phyloP scores from a whole-genome alignment of 1,284 basidiomycete genomes.

The Fomitopsis schrenkii region DNA sequence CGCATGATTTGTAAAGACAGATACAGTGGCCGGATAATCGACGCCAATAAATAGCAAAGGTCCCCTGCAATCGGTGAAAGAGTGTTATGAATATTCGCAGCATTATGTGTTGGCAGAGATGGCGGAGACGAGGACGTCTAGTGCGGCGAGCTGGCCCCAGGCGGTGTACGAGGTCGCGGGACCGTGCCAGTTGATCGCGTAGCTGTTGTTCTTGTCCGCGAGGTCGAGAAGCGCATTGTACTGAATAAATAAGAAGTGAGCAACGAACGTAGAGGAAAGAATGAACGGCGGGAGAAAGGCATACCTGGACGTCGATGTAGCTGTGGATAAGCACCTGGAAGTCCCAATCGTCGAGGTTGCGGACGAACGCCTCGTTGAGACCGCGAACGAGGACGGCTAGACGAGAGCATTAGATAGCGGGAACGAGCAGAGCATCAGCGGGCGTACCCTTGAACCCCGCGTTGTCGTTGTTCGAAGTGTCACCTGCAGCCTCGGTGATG shows the following conservation, averaged over 20 bases:
- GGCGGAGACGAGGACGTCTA: slow-evolving; percentile 40
- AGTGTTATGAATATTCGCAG: background rate
- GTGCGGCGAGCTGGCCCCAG: slow-evolving; percentile 46
- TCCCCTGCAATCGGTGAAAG: background rate
- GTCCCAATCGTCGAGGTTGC: slow-evolving; percentile 31
- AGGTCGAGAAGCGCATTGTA: slow-evolving; percentile 46
- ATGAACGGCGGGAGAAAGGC: slow-evolving; percentile 5
- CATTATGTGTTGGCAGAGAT: slow-evolving; percentile 28
- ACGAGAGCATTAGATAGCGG: background rate
- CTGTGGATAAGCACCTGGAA: slow-evolving; percentile 38
- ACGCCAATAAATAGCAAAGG: background rate
- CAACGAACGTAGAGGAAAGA: background rate
- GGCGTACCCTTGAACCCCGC: slow-evolving; percentile 45
- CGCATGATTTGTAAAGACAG: background rate
- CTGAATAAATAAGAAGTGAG: slow-evolving; percentile 17
- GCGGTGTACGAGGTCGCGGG: slow-evolving; percentile 39
- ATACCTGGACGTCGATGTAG: slow-evolving; percentile 46
- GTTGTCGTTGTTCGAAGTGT: slow-evolving; percentile 36
- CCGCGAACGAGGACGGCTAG: slow-evolving; percentile 44
- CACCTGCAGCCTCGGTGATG: slow-evolving; percentile 44
- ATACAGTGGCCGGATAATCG: background rate
- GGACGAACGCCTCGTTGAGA: slow-evolving; percentile 37
- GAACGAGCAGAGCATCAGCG: background rate
- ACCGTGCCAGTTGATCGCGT: slow-evolving; percentile 41
- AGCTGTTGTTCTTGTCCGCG: slow-evolving; percentile 37